A percentile compares a stretch with the other conserved stretches of the same genome.
These are phyloP conservation scores for Aspergillus diversus DNA, from an alignment of 495 filamentous ascomycete genomes.

Conservation along the genomic window DNA sequence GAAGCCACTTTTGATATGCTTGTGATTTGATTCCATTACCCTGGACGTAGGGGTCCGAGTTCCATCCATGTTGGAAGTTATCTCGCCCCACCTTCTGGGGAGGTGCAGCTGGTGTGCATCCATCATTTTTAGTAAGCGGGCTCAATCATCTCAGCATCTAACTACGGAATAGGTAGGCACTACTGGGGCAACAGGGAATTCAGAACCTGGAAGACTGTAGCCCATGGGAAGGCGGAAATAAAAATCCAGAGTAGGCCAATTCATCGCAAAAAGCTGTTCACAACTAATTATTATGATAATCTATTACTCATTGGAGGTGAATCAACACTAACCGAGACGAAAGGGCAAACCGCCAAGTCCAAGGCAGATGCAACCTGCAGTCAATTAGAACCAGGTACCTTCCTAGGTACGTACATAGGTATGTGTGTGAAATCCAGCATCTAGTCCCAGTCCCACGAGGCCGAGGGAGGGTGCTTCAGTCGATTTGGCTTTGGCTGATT, in stretches of 20 bases:
- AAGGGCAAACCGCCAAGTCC: not conserved
- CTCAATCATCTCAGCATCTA: not conserved
- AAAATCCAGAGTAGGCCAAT: no score
- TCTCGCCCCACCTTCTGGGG: conserved; percentile 18
- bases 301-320: not conserved
- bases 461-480: not conserved
- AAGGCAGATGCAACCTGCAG: not conserved
- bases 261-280: no score
- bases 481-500: not conserved
- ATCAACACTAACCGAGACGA: not conserved
- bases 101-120: not conserved
- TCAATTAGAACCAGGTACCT: not conserved
- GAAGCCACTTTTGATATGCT: conserved; percentile 15
- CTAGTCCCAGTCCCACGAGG: not conserved
- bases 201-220: no score
- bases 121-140: conserved; percentile 4
- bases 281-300: not conserved
- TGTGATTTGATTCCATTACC: conserved; percentile 19
- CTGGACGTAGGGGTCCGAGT: conserved; percentile 20
- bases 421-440: no score
- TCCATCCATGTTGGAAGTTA: conserved; percentile 18
- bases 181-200: no score
- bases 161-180: no score
- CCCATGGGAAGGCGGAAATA: no score
- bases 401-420: no score